Conservation (phyloP, 129 eudicot species). For the Ambrosia trifida region DNA sequence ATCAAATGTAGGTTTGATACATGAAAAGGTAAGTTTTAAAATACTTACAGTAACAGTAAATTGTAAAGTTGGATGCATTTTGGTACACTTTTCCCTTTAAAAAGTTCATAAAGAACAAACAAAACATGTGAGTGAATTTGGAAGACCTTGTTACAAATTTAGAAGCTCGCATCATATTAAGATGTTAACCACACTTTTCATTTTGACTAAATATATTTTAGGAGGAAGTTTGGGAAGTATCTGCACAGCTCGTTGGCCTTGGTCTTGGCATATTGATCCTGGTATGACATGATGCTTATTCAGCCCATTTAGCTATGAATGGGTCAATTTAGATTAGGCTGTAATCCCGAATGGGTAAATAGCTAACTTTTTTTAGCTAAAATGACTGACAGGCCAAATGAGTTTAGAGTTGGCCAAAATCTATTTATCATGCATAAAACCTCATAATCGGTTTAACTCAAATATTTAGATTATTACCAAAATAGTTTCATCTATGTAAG, state of each 20-base stretch:
- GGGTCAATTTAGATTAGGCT: background rate
- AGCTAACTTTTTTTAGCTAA: background rate
- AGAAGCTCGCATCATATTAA: background rate
- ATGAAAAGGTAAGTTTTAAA: background rate
- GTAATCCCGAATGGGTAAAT: background rate
- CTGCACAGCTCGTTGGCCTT: conserved; percentile 96
- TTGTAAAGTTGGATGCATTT: background rate
- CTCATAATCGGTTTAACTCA: background rate
- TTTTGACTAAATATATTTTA: conserved; percentile 31
- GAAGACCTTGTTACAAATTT: background rate
- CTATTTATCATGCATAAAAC: conserved; percentile 10
- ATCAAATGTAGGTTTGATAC: background rate
- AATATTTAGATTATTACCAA: background rate
- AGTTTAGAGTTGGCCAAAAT: background rate
- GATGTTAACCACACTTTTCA: background rate
- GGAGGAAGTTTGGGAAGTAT: conserved; percentile 99
- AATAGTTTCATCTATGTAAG: background rate
- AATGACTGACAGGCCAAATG: background rate
- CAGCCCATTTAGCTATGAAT: background rate
- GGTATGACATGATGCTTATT: conserved; percentile 39
- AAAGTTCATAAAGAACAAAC: background rate
- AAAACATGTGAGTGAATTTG: conserved; percentile 11
- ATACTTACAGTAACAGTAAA: background rate
- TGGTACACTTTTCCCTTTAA: background rate
- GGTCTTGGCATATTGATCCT: conserved; percentile 78